A percentile compares a stretch with the other conserved stretches of the same genome.
Evolutionary conservation across 2,329 filamentous ascomycete genomes (phyloP).

Genomic region (Trichoderma citrinoviride): DNA sequence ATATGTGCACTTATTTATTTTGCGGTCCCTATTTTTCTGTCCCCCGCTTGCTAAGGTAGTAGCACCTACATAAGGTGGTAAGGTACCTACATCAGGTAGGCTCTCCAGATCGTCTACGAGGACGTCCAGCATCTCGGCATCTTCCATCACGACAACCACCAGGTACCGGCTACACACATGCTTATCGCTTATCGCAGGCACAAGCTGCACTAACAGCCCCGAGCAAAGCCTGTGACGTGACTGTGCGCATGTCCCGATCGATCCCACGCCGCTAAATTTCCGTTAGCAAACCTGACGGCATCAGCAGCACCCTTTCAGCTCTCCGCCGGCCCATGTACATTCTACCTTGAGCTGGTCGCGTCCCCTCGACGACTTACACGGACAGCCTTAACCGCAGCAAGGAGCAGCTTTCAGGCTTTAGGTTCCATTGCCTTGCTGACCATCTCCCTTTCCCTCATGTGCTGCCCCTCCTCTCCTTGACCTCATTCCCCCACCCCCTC

Average conservation of each 20-base stretch:
- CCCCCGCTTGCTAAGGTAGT: too few relatives aligned
- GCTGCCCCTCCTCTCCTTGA: conserved; percentile 7
- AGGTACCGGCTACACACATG: neutral
- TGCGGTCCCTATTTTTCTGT: too few relatives aligned
- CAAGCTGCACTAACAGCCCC: neutral
- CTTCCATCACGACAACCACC: neutral
- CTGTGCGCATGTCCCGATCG: conserved; percentile 6
- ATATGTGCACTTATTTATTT: too few relatives aligned
- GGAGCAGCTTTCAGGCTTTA: neutral
- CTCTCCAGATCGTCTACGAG: too few relatives aligned
- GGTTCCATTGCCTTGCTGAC: neutral
- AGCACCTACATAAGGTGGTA: too few relatives aligned
- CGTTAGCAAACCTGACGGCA: neutral
- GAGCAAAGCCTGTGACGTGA: conserved; percentile 11
- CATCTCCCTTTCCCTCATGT: neutral
- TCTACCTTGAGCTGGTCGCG: too few relatives aligned
- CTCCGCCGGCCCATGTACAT: too few relatives aligned
- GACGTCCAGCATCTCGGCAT: too few relatives aligned
- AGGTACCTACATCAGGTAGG: too few relatives aligned
- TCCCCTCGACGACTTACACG: too few relatives aligned
- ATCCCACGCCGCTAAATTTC: neutral
- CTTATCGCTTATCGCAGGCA: conserved; percentile 22
- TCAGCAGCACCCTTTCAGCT: neutral
- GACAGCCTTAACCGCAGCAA: too few relatives aligned
- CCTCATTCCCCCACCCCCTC: conserved; percentile 12